Base-by-base conservation (phyloP, 2,329 filamentous ascomycete species). In the Madurella mycetomatis region DNA sequence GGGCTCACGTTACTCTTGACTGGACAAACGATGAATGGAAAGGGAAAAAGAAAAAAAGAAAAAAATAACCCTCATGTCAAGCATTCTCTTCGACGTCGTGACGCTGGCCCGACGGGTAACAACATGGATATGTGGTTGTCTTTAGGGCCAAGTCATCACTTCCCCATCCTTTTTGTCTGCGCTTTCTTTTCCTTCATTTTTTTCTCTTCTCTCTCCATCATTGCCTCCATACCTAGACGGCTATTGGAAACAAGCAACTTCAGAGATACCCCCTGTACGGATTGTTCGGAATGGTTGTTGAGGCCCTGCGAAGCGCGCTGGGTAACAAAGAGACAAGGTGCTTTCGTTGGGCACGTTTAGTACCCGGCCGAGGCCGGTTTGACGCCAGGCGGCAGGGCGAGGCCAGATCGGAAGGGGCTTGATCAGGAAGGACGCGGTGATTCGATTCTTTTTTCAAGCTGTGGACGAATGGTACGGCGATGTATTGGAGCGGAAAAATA, bases 1-100 rank as follows among this genome's bases (percentile, higher is more conserved):
- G 54, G 48, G 51, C 49, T 56, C 47, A 54, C 39, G 49, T 60
- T 53, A 37, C 44, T 53, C 41, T 52, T 55, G 50, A 61, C 59
- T 58, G 59, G 57, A 58, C 57, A 60, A 54, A 56, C 51, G 59
- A 59, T 58, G 47, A 37, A 57, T 58, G 50, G 54, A 41, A 41
- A 31, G 47, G 32, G 51, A 39, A 39, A 47, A 42, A 54, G 55
- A 54, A 43, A 47, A 48, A 41, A 49, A 25, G 47, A 57, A 59
- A 54, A 55, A 25, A 44, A 45, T 44, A 47, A 56, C 55, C 56
- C 48, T 25, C 40, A 50, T 42, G 49, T 42, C 49, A 58, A 50
- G 47, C 55, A 51, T 44, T 30, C 34, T 47, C 40, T 46, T 49
- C 37, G 25, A 25, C 7, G 53, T 55, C 45, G 37, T 8, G 41